phyloP scores from a whole-genome alignment of 306 rosid species.

The Medicago truncatula region DNA sequence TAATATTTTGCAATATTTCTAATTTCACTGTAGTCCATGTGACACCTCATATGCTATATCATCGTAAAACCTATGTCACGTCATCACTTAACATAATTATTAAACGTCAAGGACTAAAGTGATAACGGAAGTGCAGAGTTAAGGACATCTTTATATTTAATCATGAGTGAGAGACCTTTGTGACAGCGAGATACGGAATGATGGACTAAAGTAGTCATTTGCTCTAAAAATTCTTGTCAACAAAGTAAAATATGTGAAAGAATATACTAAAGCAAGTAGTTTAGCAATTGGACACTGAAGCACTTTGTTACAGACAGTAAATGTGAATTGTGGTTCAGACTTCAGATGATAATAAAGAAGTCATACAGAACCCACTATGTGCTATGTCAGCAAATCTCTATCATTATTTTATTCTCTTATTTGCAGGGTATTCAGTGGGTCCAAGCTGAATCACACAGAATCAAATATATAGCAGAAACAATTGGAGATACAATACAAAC shows the following conservation, averaged over 20 bases:
- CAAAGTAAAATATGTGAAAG: slow-evolving; percentile 1
- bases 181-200: too few species aligned
- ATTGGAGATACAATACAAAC: slow-evolving; percentile 28
- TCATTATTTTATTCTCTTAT: slow-evolving; percentile 47
- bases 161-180: too few species aligned
- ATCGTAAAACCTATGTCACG: too few species aligned
- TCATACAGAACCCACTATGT: slow-evolving; percentile 15
- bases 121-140: too few species aligned
- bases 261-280: not conserved
- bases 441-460: slow-evolving; percentile 53
- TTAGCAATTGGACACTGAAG: slow-evolving; percentile 16
- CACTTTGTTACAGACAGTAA: slow-evolving; percentile 7
- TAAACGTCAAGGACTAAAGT: too few species aligned
- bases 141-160: too few species aligned
- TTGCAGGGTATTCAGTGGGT: slow-evolving; percentile 51
- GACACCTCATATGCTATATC: too few species aligned
- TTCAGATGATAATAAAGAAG: slow-evolving; percentile 32
- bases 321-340: slow-evolving; percentile 41
- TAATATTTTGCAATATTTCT: too few species aligned
- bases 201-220: too few species aligned
- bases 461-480: slow-evolving; percentile 33
- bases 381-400: slow-evolving; percentile 34
- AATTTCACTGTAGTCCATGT: too few species aligned
- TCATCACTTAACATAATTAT: too few species aligned
- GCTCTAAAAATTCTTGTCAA: too few species aligned